These are phyloP conservation scores for Beta vulgaris DNA, from an alignment of 148 eudicot genomes.

Conservation along the genomic window DNA sequence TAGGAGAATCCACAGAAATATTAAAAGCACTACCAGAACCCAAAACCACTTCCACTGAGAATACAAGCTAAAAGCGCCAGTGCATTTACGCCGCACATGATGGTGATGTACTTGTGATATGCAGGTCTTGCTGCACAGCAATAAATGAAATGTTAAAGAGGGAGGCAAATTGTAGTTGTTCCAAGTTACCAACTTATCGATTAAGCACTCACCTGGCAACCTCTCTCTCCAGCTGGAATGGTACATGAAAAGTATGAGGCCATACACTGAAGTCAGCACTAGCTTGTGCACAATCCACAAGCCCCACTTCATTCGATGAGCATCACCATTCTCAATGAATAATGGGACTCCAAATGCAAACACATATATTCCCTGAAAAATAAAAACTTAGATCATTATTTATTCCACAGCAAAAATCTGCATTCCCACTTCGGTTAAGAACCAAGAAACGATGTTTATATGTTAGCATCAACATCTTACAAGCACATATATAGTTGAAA, in stretches of 20 bases:
- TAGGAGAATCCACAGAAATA: background rate
- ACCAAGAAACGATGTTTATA: background rate
- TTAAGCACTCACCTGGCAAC: slow-evolving; percentile 47
- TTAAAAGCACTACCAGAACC: slow-evolving; percentile 52
- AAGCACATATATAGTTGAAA: background rate
- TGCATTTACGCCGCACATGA: slow-evolving; percentile 54
- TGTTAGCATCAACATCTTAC: background rate
- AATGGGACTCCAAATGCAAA: slow-evolving; percentile 61
- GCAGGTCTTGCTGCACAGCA: slow-evolving; percentile 62
- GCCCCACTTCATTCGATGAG: slow-evolving; percentile 55
- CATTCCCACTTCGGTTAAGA: background rate
- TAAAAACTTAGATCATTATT: background rate
- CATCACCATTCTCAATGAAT: slow-evolving; percentile 41
- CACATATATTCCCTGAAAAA: slow-evolving; percentile 49
- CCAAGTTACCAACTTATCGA: background rate
- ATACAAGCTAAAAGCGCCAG: slow-evolving; percentile 56
- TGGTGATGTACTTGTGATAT: slow-evolving; percentile 55
- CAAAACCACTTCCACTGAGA: slow-evolving; percentile 57
- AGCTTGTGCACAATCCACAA: slow-evolving; percentile 68
- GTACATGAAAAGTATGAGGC: slow-evolving; percentile 59
- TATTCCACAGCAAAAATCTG: background rate
- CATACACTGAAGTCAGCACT: slow-evolving; percentile 51
- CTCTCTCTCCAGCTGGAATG: slow-evolving; percentile 66
- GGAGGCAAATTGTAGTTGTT: background rate
- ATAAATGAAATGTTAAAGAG: background rate